Conservation (phyloP, 1,139 yeast species). For the Casaregolazyma suthepensis region DNA sequence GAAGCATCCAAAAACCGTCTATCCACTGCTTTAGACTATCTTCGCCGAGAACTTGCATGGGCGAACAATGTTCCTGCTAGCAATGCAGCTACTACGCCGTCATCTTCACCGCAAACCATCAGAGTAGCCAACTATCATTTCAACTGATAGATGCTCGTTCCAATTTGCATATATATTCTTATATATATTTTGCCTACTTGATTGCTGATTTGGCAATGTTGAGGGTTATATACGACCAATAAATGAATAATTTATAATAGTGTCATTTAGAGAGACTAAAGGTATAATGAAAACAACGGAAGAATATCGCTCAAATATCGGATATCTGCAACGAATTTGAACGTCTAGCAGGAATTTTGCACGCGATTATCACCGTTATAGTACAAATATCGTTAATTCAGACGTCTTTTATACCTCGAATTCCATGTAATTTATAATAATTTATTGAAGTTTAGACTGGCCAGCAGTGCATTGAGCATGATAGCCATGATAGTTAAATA, state of each 20-base stretch:
- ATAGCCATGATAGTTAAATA: too few species aligned
- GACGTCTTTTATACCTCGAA: too few species aligned
- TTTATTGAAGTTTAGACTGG: too few species aligned
- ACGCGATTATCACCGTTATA: too few species aligned
- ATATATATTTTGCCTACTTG: neutral
- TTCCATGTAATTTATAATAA: too few species aligned
- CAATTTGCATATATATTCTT: neutral
- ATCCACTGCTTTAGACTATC: constrained; percentile 20
- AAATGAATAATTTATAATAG: neutral
- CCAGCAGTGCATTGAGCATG: too few species aligned
- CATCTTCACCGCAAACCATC: constrained; percentile 6
- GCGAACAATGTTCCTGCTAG: constrained; percentile 9
- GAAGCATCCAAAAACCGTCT: constrained; percentile 42
- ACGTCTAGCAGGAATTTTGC: too few species aligned
- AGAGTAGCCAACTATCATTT: constrained; percentile 3
- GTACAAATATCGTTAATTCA: too few species aligned
- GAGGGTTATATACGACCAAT: neutral
- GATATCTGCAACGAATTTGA: too few species aligned
- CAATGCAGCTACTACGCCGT: neutral
- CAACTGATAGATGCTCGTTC: neutral
- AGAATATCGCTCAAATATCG: too few species aligned
- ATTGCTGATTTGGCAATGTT: neutral
- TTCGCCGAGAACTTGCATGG: constrained; percentile 24
- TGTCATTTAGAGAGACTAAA: neutral
- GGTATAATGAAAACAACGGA: too few species aligned